phyloP scores from a whole-genome alignment of 1,284 basidiomycete species.

The Marasmius tenuissimus region DNA sequence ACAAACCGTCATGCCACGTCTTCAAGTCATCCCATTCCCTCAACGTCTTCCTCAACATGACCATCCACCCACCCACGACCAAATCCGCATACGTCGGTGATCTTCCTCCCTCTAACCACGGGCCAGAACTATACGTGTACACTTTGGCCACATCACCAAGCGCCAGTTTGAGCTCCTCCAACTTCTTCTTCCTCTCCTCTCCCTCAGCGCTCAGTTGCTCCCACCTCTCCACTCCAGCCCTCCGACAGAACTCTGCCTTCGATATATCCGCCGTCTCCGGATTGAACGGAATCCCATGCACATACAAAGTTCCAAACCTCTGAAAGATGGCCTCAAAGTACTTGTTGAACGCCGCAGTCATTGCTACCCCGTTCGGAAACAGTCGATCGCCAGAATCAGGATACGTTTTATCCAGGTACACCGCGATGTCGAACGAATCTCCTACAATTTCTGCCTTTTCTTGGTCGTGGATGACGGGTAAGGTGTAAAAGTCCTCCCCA shows the following conservation, averaged over 20 bases:
- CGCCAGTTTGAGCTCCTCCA: neutral
- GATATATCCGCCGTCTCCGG: constrained; percentile 6
- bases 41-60: neutral
- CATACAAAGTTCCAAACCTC: neutral
- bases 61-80: neutral
- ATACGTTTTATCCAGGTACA: constrained; percentile 22
- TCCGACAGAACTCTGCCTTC: constrained; percentile 7
- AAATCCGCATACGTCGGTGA: neutral
- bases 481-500: constrained; percentile 20
- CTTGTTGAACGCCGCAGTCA: constrained; percentile 1
- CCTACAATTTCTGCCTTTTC: constrained; percentile 15
- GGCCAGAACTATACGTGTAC: neutral
- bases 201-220: neutral
- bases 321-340: constrained; percentile 4
- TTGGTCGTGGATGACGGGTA: constrained; percentile 22
- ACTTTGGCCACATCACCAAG: neutral
- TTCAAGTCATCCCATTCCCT: neutral
- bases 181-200: neutral
- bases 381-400: constrained; percentile 11
- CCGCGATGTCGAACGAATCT: constrained; percentile 20
- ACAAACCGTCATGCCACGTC: constrained; percentile 5
- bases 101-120: neutral
- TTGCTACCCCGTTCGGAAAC: constrained; percentile 10
- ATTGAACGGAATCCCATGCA: neutral
- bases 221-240: constrained; percentile 2